phyloP scores from a whole-genome alignment of 2,329 filamentous ascomycete genomes.

The Xylaria sp. region DNA sequence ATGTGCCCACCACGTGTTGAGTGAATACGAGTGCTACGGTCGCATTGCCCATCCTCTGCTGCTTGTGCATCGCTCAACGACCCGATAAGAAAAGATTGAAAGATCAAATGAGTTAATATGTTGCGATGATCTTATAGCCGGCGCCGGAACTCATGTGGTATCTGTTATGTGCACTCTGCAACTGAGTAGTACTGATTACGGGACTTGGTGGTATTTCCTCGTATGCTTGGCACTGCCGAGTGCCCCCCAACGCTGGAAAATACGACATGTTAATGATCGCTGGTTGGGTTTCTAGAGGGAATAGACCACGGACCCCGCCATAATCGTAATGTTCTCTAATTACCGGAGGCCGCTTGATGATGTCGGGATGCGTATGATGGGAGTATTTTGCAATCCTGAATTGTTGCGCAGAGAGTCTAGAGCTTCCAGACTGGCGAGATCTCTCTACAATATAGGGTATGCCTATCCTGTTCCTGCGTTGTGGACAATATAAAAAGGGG shows the following conservation, averaged over 20 bases:
- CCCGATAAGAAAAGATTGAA: too few species aligned
- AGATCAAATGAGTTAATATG: neutral
- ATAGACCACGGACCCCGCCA: neutral
- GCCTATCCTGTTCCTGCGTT: neutral
- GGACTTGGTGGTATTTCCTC: neutral
- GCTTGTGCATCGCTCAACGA: neutral
- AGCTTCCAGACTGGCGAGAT: neutral
- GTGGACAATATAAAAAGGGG: neutral
- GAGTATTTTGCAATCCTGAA: too few species aligned
- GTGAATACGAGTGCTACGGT: conserved; percentile 2
- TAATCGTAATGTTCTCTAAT: neutral
- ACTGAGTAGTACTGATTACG: conserved; percentile 1
- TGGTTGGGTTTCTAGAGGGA: too few species aligned
- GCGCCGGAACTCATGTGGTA: neutral
- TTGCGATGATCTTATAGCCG: neutral
- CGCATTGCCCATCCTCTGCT: neutral
- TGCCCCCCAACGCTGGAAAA: neutral
- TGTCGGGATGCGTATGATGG: neutral
- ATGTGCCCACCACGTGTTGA: conserved; percentile 2
- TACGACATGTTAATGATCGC: neutral
- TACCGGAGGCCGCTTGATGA: neutral
- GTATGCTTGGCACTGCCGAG: neutral
- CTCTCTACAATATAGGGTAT: neutral
- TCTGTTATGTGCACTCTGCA: neutral
- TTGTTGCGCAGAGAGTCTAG: neutral